These are phyloP conservation scores for Lactarius akahatsu DNA, from an alignment of 768 basidiomycete genomes.

Conservation along the genomic window DNA sequence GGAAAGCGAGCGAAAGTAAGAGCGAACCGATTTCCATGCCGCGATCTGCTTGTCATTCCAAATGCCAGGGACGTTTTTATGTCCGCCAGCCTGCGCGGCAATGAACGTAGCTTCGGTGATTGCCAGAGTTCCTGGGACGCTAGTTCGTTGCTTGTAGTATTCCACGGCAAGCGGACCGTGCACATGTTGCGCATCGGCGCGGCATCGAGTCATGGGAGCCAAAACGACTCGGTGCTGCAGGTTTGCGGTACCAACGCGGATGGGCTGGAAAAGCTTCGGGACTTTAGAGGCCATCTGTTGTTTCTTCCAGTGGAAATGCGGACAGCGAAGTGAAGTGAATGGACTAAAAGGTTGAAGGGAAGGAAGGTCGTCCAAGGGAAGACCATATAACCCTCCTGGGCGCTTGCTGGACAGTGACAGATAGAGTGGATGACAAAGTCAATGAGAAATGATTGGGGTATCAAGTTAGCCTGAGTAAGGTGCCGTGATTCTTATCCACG, in stretches of 20 bases:
- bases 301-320: not conserved
- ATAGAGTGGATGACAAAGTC: not conserved
- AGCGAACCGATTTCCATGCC: slow-evolving; percentile 48
- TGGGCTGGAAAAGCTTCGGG: slow-evolving; percentile 46
- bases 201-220: slow-evolving; percentile 52
- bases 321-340: not conserved
- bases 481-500: not conserved
- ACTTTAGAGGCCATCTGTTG: not conserved
- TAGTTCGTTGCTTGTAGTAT: slow-evolving; percentile 52
- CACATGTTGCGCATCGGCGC: slow-evolving; percentile 40
- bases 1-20: not conserved
- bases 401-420: not conserved
- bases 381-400: not conserved
- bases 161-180: slow-evolving; percentile 38
- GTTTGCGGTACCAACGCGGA: slow-evolving; percentile 42
- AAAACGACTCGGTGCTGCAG: slow-evolving; percentile 54
- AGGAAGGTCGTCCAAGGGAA: not conserved
- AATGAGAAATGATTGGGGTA: not conserved
- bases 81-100: slow-evolving; percentile 49
- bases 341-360: not conserved
- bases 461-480: no score
- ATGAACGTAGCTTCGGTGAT: slow-evolving; percentile 60
- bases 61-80: slow-evolving; percentile 56
- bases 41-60: slow-evolving; percentile 57
- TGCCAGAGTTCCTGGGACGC: slow-evolving; percentile 50